phyloP scores from a whole-genome alignment of 2,329 filamentous ascomycete genomes.

The Ascochyta fabae region DNA sequence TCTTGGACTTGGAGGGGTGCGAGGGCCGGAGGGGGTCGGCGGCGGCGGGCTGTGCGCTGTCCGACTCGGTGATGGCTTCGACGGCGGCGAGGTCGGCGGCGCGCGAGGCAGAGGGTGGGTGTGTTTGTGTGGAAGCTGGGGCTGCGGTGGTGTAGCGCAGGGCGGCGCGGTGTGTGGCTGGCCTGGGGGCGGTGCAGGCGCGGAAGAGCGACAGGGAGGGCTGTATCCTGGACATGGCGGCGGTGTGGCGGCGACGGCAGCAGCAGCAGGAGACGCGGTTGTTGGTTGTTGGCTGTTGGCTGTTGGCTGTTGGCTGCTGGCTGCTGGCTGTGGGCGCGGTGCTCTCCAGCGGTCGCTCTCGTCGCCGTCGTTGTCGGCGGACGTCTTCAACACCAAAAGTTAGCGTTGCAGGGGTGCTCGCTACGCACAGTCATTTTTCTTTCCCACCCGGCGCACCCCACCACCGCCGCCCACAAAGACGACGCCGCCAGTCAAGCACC shows the following conservation, averaged over 20 bases:
- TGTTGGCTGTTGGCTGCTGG: neutral
- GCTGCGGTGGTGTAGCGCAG: slow-evolving; percentile 24
- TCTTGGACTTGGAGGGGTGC: slow-evolving; percentile 10
- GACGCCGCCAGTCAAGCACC: slow-evolving; percentile 23
- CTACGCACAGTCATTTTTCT: slow-evolving; percentile 48
- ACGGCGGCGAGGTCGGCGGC: slow-evolving; percentile 42
- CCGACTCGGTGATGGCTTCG: slow-evolving; percentile 44
- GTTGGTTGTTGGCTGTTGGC: too few relatives aligned
- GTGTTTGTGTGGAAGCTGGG: slow-evolving; percentile 36
- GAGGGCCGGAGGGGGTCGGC: slow-evolving; percentile 23
- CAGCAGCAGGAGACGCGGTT: slow-evolving; percentile 1
- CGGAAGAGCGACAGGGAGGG: slow-evolving; percentile 50
- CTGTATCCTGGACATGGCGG: slow-evolving; percentile 44
- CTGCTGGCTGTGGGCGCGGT: neutral
- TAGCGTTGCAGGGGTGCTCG: slow-evolving; percentile 45
- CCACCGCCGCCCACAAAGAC: slow-evolving; percentile 23
- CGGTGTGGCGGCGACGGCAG: slow-evolving; percentile 14
- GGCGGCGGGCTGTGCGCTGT: slow-evolving; percentile 38
- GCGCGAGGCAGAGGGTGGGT: slow-evolving; percentile 20
- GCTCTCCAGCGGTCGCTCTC: neutral
- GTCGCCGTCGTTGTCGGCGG: neutral
- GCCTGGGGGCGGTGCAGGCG: slow-evolving; percentile 34
- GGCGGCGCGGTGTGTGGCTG: slow-evolving; percentile 3
- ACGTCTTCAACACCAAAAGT: slow-evolving; percentile 40
- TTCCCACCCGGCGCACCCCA: slow-evolving; percentile 22